A percentile compares a stretch with the other conserved stretches of the same genome.
Evolutionary conservation across 2,329 filamentous ascomycete species (phyloP).

Genomic region (Akanthomyces dipterigenus): DNA sequence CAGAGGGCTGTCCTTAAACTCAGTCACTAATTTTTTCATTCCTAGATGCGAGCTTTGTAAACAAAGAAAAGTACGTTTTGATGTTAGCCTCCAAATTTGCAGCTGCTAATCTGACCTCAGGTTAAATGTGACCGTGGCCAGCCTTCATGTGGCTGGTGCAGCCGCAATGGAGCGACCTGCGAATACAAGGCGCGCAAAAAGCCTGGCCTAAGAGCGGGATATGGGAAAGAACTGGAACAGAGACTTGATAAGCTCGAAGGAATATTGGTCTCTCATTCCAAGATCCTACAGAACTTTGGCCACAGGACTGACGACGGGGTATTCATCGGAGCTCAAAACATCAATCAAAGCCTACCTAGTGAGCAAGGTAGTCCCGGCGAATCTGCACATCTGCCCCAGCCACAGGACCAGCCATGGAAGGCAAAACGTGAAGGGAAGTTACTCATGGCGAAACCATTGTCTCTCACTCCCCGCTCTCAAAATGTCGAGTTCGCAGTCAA

Average conservation of each 20-base stretch:
- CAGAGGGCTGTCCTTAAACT: slow-evolving; percentile 12
- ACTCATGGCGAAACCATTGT: slow-evolving; percentile 55
- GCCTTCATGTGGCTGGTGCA: slow-evolving; percentile 64
- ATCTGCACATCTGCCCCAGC: slow-evolving; percentile 37
- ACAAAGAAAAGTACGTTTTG: slow-evolving; percentile 59
- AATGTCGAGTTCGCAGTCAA: slow-evolving; percentile 45
- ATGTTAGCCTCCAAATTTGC: slow-evolving; percentile 1
- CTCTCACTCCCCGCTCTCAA: slow-evolving; percentile 40
- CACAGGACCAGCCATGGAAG: slow-evolving; percentile 43
- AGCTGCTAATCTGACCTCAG: slow-evolving; percentile 28
- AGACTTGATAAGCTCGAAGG: slow-evolving; percentile 64
- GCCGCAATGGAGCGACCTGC: slow-evolving; percentile 54
- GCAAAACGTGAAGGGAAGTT: slow-evolving; percentile 51
- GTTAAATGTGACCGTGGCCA: slow-evolving; percentile 72
- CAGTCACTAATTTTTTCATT: slow-evolving; percentile 30
- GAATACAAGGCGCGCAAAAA: slow-evolving; percentile 66
- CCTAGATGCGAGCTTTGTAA: slow-evolving; percentile 71
- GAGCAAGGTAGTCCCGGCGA: slow-evolving; percentile 52
- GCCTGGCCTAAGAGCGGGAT: slow-evolving; percentile 58
- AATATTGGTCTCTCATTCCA: slow-evolving; percentile 57
- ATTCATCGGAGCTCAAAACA: slow-evolving; percentile 18
- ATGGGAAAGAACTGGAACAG: slow-evolving; percentile 67
- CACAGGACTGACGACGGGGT: slow-evolving; percentile 25
- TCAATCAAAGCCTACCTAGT: slow-evolving; percentile 44
- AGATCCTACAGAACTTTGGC: slow-evolving; percentile 56